These are phyloP conservation scores for Alternaria infectoria DNA, from an alignment of 2,329 filamentous ascomycete species.

Conservation along the genomic window DNA sequence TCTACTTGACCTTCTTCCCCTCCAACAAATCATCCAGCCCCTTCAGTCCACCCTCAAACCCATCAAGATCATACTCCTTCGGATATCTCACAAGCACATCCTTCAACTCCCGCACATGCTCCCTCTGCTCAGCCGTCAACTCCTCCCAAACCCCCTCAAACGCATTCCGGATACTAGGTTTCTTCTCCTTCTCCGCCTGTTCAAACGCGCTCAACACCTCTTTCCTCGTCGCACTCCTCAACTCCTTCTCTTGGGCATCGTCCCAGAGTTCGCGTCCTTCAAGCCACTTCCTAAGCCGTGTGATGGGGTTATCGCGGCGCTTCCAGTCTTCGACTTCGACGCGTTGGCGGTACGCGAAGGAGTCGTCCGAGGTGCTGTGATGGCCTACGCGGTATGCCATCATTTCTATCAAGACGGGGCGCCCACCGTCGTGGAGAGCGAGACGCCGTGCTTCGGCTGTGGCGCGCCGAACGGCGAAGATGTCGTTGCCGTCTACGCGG, in stretches of 20 bases:
- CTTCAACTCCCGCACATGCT: constrained; percentile 78
- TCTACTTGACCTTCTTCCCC: constrained; percentile 18
- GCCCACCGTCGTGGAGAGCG: constrained; percentile 80
- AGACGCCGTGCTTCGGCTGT: constrained; percentile 78
- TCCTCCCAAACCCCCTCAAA: constrained; percentile 93
- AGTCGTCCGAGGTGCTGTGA: constrained; percentile 96
- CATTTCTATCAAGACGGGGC: constrained; percentile 86
- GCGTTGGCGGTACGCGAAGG: constrained; percentile 90
- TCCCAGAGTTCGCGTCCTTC: constrained; percentile 84
- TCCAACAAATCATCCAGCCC: constrained; percentile 58
- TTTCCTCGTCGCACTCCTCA: constrained; percentile 69
- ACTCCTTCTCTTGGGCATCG: constrained; percentile 78
- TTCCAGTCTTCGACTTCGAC: constrained; percentile 98
- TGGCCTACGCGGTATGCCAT: constrained; percentile 99
- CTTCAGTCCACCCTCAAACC: constrained; percentile 75
- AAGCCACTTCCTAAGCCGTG: constrained; percentile 86
- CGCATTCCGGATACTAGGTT: constrained; percentile 72
- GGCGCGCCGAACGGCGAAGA: constrained; percentile 84
- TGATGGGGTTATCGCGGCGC: constrained; percentile 84
- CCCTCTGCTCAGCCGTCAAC: constrained; percentile 76
- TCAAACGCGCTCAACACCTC: constrained; percentile 84
- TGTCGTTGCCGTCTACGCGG: constrained; percentile 91
- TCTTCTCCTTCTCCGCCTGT: constrained; percentile 81
- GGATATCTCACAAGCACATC: constrained; percentile 85
- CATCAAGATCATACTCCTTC: constrained; percentile 83